Conservation (phyloP, 179 eudicot species). For the Drosera spatulata region DNA sequence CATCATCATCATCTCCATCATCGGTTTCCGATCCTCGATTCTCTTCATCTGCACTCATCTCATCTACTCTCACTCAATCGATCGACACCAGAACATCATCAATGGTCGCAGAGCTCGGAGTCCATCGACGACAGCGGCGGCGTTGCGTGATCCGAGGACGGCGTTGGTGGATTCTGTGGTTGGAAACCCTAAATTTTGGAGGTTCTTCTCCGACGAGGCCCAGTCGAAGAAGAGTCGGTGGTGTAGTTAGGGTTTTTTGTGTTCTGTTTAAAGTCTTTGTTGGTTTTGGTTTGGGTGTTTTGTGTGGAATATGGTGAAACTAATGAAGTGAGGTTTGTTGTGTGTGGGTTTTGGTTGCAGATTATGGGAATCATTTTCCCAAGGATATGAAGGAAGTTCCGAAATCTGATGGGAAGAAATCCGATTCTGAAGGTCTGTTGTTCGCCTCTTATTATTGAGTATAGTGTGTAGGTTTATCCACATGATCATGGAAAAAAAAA, state of each 20-base stretch:
- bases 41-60: too few relatives aligned
- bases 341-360: conserved; percentile 13
- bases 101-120: too few relatives aligned
- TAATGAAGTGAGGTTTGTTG: not conserved
- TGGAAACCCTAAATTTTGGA: conserved; percentile 38
- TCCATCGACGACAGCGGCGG: too few relatives aligned
- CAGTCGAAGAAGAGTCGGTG: conserved; percentile 58
- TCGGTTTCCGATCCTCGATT: too few relatives aligned
- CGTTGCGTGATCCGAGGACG: too few relatives aligned
- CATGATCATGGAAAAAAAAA: too few relatives aligned
- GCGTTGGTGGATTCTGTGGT: conserved; percentile 11
- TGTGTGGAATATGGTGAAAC: not conserved
- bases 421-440: conserved; percentile 57
- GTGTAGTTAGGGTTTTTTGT: too few relatives aligned
- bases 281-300: not conserved
- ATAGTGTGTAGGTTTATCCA: too few relatives aligned
- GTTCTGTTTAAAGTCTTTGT: too few relatives aligned
- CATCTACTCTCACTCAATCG: too few relatives aligned
- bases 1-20: too few relatives aligned
- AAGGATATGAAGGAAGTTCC: conserved; percentile 82
- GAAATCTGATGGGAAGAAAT: conserved; percentile 53
- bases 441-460: not conserved
- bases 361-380: conserved; percentile 74
- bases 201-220: conserved; percentile 53
- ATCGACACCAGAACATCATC: too few relatives aligned